phyloP scores from a whole-genome alignment of 805 yeast species.

The Wickerhamomyces canadensis region DNA sequence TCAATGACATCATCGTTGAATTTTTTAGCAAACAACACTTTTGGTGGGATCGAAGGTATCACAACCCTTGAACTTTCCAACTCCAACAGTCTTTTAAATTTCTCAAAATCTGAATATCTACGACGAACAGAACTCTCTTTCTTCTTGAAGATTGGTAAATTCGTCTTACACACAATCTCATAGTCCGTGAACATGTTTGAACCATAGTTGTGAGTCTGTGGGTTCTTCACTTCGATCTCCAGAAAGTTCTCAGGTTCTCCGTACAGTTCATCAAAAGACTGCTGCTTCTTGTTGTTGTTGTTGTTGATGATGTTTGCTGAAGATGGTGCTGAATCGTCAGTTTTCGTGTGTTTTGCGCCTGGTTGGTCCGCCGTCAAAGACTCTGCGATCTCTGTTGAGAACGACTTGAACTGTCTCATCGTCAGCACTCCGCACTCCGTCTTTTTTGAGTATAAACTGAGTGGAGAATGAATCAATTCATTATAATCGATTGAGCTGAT shows the following conservation, averaged over 20 bases:
- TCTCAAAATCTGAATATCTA: conserved; percentile 85
- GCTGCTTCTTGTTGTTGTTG: conserved; percentile 37
- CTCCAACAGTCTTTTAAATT: conserved; percentile 67
- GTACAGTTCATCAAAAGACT: conserved; percentile 75
- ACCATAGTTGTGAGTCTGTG: conserved; percentile 69
- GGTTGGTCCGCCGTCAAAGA: conserved; percentile 7
- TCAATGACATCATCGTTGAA: conserved; percentile 82
- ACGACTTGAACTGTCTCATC: conserved; percentile 21
- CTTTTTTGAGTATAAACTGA: too few relatives aligned
- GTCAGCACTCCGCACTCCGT: not conserved
- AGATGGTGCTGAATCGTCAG: conserved; percentile 7
- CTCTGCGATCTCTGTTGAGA: conserved; percentile 24
- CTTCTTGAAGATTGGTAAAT: conserved; percentile 79
- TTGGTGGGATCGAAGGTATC: conserved; percentile 90
- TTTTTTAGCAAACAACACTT: conserved; percentile 58
- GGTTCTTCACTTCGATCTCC: conserved; percentile 81
- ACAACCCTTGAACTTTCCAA: conserved; percentile 74
- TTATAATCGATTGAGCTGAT: too few relatives aligned
- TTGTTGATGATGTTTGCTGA: conserved; percentile 13
- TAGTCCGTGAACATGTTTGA: conserved; percentile 82
- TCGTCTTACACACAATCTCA: conserved; percentile 84
- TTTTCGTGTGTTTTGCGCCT: not conserved
- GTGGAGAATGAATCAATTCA: too few relatives aligned
- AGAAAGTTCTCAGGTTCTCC: conserved; percentile 93
- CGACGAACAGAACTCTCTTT: conserved; percentile 67